Evolutionary conservation across 2,329 filamentous ascomycete genomes (phyloP).

Genomic region (Nakataea oryzae): DNA sequence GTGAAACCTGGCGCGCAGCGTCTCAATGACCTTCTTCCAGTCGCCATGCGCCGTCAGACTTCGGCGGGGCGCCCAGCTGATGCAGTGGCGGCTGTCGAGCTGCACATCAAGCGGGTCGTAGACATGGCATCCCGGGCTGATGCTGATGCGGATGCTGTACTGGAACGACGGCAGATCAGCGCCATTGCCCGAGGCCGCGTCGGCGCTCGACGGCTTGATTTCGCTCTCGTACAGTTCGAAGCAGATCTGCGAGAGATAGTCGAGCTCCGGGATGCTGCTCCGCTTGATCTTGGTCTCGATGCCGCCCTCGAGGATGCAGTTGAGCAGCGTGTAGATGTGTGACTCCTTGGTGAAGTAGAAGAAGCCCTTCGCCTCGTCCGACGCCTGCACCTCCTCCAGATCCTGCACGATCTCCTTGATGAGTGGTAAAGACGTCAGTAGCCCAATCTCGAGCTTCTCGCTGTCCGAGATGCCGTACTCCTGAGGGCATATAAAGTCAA

Average conservation of each 20-base stretch:
- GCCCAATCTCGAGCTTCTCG: slow-evolving; percentile 96
- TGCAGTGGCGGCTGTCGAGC: slow-evolving; percentile 91
- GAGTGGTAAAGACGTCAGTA: slow-evolving; percentile 84
- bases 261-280: slow-evolving; percentile 89
- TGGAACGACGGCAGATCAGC: slow-evolving; percentile 58
- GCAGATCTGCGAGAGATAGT: slow-evolving; percentile 95
- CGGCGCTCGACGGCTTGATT: slow-evolving; percentile 40
- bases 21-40: slow-evolving; percentile 97
- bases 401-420: slow-evolving; percentile 96
- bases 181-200: background rate
- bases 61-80: slow-evolving; percentile 82
- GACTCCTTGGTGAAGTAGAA: slow-evolving; percentile 99
- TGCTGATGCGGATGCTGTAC: slow-evolving; percentile 92
- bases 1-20: slow-evolving; percentile 86
- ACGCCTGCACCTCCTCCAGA: slow-evolving; percentile 93
- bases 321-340: slow-evolving; percentile 95
- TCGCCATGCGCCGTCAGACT: slow-evolving; percentile 85
- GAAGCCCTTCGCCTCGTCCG: slow-evolving; percentile 87
- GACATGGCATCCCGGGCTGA: slow-evolving; percentile 91
- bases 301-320: slow-evolving; percentile 94
- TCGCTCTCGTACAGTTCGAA: slow-evolving; percentile 97
- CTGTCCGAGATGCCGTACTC: slow-evolving; percentile 94
- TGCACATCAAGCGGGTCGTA: slow-evolving; percentile 95
- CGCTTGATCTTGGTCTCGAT: slow-evolving; percentile 95
- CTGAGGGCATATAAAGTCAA: slow-evolving; percentile 97